These are phyloP conservation scores for Wickerhamomyces bisporus DNA, from an alignment of 805 yeast genomes.

Conservation along the genomic window DNA sequence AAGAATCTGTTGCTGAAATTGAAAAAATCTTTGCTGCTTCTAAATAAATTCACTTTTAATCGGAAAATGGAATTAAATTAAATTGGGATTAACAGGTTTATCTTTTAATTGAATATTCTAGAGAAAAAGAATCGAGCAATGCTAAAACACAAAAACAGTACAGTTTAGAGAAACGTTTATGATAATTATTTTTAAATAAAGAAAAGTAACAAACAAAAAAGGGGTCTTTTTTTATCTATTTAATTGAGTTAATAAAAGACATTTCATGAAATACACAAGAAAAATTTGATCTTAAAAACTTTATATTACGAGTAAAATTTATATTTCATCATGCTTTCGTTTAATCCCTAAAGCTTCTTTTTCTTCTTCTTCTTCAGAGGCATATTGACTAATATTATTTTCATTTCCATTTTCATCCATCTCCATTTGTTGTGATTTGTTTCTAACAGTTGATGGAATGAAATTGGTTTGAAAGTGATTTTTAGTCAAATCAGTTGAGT, in stretches of 20 bases:
- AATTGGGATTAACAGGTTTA: no score
- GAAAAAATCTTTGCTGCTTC: slow-evolving; percentile 69
- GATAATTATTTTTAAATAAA: no score
- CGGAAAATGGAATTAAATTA: no score
- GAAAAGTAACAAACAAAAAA: background rate
- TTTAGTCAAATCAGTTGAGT: slow-evolving; percentile 3
- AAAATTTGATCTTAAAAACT: no score
- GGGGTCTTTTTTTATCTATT: no score
- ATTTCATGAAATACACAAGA: no score
- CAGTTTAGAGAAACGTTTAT: slow-evolving; percentile 8
- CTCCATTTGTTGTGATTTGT: background rate
- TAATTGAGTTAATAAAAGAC: no score
- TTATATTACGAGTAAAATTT: no score
- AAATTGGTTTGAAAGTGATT: slow-evolving; percentile 2
- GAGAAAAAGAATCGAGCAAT: background rate
- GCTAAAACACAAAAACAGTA: background rate
- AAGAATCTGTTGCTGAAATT: slow-evolving; percentile 87
- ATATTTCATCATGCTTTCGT: slow-evolving; percentile 1
- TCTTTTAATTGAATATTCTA: no score
- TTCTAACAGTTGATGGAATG: slow-evolving; percentile 7
- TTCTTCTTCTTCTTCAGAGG: slow-evolving; percentile 18
- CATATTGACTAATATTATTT: slow-evolving; percentile 3
- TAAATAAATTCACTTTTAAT: slow-evolving; percentile 12
- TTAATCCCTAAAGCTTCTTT: background rate
- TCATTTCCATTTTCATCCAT: background rate